Base-by-base conservation (phyloP, 345 rosid genomes). In the Gossypium thurberi region DNA sequence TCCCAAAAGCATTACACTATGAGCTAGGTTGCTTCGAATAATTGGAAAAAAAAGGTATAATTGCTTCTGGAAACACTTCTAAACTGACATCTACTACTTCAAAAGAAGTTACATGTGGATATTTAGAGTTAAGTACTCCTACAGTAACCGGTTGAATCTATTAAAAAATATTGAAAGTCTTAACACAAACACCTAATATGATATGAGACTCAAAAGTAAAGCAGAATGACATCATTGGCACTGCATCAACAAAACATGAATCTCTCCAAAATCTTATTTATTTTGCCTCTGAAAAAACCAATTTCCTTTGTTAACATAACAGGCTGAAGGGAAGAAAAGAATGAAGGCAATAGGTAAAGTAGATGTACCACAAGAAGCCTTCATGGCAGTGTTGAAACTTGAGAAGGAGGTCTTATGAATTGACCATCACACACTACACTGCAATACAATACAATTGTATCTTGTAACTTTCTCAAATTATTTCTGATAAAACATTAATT, bases 271-370 rank as follows among this genome's bases (percentile, higher is more conserved):
- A 18, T 25, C 52, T 46, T 12, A 23, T 62, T 40, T 33, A 50
- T 50, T 17, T 72, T 69, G 3, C 20, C 26, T 44, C 26, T 56
- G 40, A 33, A 56, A 56, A 56, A 56, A 10, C 3, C 28, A 56
- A 21, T 20, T 56, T 56, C 61, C 28, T 56, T 56, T 56, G 60
- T 9, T 56, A 21, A 56, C 61, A 21, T 59, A 12, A 55, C 84
- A 94, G 97, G 98, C 99, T 70, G 99, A 77, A 79, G 99, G 99
- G 73, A 95, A 95, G 93, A 95, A 90, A 80, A 83, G 99, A 85
- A 95, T 95, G 99, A 95, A 95, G 84, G 84, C 98, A 33, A 88
- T 95, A 72, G 99, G 99, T 43, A 95, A 86, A 85, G 98, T 95
- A 11, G 97, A 95, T 78, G 98, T 95, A 57, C 99, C 99, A 71